These are phyloP conservation scores for Saccharomycopsis lassenensis DNA, from an alignment of 805 yeast genomes.

Conservation along the genomic window DNA sequence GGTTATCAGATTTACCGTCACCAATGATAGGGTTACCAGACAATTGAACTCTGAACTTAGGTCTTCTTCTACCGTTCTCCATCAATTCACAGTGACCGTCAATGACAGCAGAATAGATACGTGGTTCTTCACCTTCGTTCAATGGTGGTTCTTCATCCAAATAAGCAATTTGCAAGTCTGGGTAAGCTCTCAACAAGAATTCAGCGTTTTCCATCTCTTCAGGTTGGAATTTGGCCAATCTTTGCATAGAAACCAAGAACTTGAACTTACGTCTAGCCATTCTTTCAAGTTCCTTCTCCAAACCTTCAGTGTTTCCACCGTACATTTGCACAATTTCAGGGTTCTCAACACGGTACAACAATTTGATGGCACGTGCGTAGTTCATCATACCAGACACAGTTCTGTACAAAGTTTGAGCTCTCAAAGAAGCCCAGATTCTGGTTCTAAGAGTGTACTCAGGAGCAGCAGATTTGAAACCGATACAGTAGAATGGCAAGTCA, in stretches of 20 bases:
- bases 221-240: constrained; percentile 51
- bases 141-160: constrained; percentile 34
- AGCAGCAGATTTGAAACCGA: constrained; percentile 61
- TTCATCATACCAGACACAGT: constrained; percentile 80
- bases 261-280: constrained; percentile 75
- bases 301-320: constrained; percentile 38
- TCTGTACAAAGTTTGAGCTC: constrained; percentile 75
- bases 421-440: constrained; percentile 76
- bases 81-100: constrained; percentile 46
- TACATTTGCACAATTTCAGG: constrained; percentile 39
- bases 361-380: constrained; percentile 60
- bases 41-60: constrained; percentile 54
- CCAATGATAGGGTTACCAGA: constrained; percentile 94
- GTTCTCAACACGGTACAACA: constrained; percentile 58
- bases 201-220: constrained; percentile 62
- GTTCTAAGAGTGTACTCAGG: constrained; percentile 60
- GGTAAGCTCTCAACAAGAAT: constrained; percentile 59
- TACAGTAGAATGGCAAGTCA: constrained; percentile 59
- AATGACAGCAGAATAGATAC: constrained; percentile 56
- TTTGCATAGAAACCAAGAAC: constrained; percentile 80
- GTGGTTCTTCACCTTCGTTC: constrained; percentile 22
- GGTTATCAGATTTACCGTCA: constrained; percentile 95
- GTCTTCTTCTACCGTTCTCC: constrained; percentile 51
- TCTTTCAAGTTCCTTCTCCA: constrained; percentile 54
- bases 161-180: constrained; percentile 48